A percentile compares a stretch with the other conserved stretches of the same genome.
These are phyloP conservation scores for Brassica hybrid DNA, from an alignment of 441 rosid genomes.

Conservation along the genomic window DNA sequence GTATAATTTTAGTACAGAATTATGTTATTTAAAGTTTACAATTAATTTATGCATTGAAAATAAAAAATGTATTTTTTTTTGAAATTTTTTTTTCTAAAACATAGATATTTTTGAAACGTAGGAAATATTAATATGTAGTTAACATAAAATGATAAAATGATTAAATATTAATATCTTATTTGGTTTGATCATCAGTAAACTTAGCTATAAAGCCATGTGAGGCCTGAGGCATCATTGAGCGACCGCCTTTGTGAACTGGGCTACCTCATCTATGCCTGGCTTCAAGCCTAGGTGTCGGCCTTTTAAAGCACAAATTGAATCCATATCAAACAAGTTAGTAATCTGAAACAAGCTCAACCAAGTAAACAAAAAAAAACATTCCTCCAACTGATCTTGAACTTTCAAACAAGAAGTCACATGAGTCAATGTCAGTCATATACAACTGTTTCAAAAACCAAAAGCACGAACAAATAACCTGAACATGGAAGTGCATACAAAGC, in stretches of 20 bases:
- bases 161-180: too few relatives aligned
- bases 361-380: not conserved
- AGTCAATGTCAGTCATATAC: not conserved
- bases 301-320: not conserved
- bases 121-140: too few relatives aligned
- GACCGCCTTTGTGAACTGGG: not conserved
- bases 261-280: not conserved
- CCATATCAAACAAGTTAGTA: not conserved
- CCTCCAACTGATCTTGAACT: not conserved
- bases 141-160: too few relatives aligned
- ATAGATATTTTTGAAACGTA: too few relatives aligned
- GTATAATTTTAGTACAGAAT: not conserved
- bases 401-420: slow-evolving; percentile 7
- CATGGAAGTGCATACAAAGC: slow-evolving; percentile 45
- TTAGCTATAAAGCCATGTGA: not conserved
- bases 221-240: not conserved
- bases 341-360: not conserved
- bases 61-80: too few relatives aligned
- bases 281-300: not conserved
- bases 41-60: too few relatives aligned
- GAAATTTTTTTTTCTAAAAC: too few relatives aligned
- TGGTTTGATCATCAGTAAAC: too few relatives aligned
- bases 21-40: too few relatives aligned
- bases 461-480: not conserved
- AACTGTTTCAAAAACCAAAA: not conserved